Evolutionary conservation across 1,139 yeast genomes (phyloP).

Genomic region (Martiniozyma asiatica): DNA sequence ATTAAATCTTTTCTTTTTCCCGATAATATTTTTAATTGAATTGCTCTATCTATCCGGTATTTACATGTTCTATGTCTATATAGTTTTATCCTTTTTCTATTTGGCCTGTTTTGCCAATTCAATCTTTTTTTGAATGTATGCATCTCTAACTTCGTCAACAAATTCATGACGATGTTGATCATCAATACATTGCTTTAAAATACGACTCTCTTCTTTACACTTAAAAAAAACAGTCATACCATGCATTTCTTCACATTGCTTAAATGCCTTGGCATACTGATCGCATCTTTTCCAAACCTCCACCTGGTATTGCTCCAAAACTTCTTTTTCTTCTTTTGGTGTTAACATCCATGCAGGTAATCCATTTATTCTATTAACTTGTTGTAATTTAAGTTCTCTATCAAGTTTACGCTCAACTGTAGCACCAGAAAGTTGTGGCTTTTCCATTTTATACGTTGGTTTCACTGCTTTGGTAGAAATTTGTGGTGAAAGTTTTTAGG

Average conservation of each 20-base stretch:
- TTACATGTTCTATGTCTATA: too few relatives aligned
- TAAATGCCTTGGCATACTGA: slow-evolving; percentile 44
- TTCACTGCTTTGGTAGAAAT: too few relatives aligned
- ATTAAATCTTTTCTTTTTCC: too few relatives aligned
- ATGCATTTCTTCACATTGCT: slow-evolving; percentile 39
- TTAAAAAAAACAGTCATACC: slow-evolving; percentile 47
- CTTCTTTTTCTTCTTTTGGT: slow-evolving; percentile 75
- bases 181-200: slow-evolving; percentile 63
- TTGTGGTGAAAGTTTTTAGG: too few relatives aligned
- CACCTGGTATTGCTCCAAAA: slow-evolving; percentile 67
- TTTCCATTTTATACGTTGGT: neutral
- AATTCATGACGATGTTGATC: slow-evolving; percentile 54
- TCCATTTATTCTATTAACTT: slow-evolving; percentile 17
- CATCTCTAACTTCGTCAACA: slow-evolving; percentile 61
- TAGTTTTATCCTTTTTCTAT: too few relatives aligned
- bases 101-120: slow-evolving; percentile 24
- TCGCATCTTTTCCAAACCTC: slow-evolving; percentile 66
- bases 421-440: neutral
- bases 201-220: slow-evolving; percentile 37
- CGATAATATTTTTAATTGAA: too few relatives aligned
- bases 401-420: slow-evolving; percentile 1
- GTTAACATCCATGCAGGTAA: slow-evolving; percentile 78
- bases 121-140: slow-evolving; percentile 44
- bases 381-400: slow-evolving; percentile 1
- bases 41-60: too few relatives aligned